phyloP scores from a whole-genome alignment of 768 basidiomycete species.

The Mycena pura region DNA sequence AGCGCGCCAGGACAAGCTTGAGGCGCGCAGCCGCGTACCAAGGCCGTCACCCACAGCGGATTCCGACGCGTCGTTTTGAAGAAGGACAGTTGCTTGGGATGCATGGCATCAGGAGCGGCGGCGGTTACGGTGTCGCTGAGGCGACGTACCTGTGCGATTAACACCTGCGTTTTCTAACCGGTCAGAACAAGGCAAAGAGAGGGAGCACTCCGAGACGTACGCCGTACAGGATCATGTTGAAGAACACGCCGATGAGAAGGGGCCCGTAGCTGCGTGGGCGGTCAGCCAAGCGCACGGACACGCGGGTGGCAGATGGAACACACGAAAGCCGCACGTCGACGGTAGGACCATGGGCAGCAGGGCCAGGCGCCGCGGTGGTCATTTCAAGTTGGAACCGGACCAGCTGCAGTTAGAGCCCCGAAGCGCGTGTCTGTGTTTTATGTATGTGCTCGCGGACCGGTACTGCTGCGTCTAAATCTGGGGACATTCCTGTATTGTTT shows the following conservation, averaged over 20 bases:
- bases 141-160: not conserved
- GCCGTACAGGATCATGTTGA: slow-evolving; percentile 30
- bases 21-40: no score
- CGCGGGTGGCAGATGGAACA: no score
- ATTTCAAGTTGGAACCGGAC: no score
- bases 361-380: no score
- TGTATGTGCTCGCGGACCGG: no score
- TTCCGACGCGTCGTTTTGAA: slow-evolving; percentile 6
- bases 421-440: no score
- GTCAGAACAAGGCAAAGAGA: not conserved
- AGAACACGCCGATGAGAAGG: slow-evolving; percentile 27
- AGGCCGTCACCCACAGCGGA: slow-evolving; percentile 12
- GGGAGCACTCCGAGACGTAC: not conserved
- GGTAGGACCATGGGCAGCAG: no score
- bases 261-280: slow-evolving; percentile 27
- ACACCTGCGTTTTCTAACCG: not conserved
- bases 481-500: no score
- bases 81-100: not conserved
- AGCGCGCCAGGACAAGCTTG: not conserved
- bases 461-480: no score
- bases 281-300: no score
- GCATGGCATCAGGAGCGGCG: not conserved
- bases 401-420: no score
- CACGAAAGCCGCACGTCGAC: no score
- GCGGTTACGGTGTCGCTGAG: not conserved